Conservation (phyloP, 352 stramenopile species). For the Saprolegnia parasitica region DNA sequence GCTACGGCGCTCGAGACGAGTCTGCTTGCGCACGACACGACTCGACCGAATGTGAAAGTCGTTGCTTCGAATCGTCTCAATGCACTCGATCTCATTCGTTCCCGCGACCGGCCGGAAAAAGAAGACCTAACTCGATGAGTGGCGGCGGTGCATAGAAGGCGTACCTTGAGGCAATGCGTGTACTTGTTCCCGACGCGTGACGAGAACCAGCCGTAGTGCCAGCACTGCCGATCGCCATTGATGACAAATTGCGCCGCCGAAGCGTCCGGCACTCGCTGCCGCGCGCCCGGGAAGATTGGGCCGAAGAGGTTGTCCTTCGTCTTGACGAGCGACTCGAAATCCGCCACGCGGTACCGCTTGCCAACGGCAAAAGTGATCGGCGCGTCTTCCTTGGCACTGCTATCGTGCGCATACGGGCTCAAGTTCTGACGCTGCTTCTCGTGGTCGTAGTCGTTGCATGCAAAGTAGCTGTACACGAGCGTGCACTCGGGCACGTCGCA, state of each 20-base stretch:
- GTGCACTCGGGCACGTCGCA: conserved; percentile 51
- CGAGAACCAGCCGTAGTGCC: conserved; percentile 83
- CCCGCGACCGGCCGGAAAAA: conserved; percentile 16
- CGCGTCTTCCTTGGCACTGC: conserved; percentile 9
- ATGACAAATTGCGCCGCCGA: conserved; percentile 47
- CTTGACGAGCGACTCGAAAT: conserved; percentile 46
- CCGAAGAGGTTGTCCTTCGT: conserved; percentile 71
- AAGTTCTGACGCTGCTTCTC: conserved; percentile 25
- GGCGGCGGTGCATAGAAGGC: background rate
- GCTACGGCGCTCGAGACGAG: conserved; percentile 13
- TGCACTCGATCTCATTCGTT: conserved; percentile 20
- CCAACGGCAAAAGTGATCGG: conserved; percentile 18
- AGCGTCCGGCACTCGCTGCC: background rate
- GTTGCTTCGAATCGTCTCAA: conserved; percentile 15
- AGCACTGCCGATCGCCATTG: conserved; percentile 81
- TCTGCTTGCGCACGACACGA: conserved; percentile 27
- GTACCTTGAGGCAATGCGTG: conserved; percentile 27
- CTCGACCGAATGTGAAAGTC: conserved; percentile 22
- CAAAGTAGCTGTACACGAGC: conserved; percentile 61
- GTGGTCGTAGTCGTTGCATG: conserved; percentile 45
- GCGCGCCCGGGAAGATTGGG: conserved; percentile 27
- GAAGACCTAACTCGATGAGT: conserved; percentile 20
- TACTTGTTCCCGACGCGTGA: conserved; percentile 35
- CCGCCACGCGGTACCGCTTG: conserved; percentile 2
- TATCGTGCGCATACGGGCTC: conserved; percentile 15